Base-by-base conservation (phyloP, 345 rosid genomes). In the Clausena lansium region DNA sequence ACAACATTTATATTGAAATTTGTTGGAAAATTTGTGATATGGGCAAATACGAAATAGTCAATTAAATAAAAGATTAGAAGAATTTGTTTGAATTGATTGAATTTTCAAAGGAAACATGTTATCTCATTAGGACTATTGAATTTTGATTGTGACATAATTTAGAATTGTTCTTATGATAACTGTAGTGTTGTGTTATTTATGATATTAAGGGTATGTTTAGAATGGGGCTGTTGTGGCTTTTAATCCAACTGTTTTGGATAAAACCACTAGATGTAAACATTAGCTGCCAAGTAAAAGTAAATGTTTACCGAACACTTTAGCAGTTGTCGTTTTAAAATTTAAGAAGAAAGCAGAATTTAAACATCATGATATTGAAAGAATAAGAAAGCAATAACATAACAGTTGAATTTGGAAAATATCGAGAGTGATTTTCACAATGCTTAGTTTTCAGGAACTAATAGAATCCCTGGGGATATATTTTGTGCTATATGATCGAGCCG, bases 401-500 rank as follows among this genome's bases (percentile, higher is more conserved):
- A 20, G 35, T 55, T 71, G 64, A 71, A 58, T 20, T 57, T 33
- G 27, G 57, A 45, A 61, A 41, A 13, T 35, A 2, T 27, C 41
- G 24, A 9, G 4, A 28, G 54, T 70, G 71, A 67, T 67, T 39
- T 61, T 80, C 74, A 55, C 81, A 73, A 6, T 86, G 83, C 78
- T 86, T 76, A 86, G 85, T 81, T 83, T 85, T 81, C 95, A 95
- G 97, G 97, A 85, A 74, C 57, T 93, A 50, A 83, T 90, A 67
- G 91, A 91, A 65, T 90, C 90, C 77, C 41, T 85, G 85, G 93
- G 92, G 75, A 82, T 95, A 85, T 88, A 87, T 76, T 79, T 95
- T 77, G 81, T 93, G 86, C 74, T 78, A 67, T 91, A 83, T 27
- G 99, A 95, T 81, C 84, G 99, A 67, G 98, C 99, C 24, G 99